These are phyloP conservation scores for Calvatia gigantea DNA, from an alignment of 768 basidiomycete species.

Conservation along the genomic window DNA sequence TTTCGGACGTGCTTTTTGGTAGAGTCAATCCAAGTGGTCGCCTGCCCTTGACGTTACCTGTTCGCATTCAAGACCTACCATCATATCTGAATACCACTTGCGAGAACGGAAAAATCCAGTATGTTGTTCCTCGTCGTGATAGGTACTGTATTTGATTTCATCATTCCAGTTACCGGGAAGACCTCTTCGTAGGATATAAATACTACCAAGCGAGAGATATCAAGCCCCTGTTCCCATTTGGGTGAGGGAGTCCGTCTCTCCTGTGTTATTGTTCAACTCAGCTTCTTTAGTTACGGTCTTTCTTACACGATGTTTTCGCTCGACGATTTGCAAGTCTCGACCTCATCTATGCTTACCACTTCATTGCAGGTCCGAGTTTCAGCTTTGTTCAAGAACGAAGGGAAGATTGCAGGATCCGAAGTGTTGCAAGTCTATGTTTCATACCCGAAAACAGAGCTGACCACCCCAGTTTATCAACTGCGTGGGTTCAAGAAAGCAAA, in stretches of 20 bases:
- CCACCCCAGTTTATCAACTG: slow-evolving; percentile 58
- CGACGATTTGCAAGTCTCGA: slow-evolving; percentile 39
- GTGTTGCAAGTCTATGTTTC: slow-evolving; percentile 66
- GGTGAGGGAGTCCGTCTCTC: slow-evolving; percentile 32
- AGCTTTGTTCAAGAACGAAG: slow-evolving; percentile 55
- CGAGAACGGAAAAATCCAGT: slow-evolving; percentile 55
- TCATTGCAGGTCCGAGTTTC: slow-evolving; percentile 33
- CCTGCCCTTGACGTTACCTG: slow-evolving; percentile 60
- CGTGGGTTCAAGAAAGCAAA: slow-evolving; percentile 62
- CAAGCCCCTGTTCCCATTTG: slow-evolving; percentile 64
- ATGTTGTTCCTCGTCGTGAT: slow-evolving; percentile 9
- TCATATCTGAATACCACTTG: slow-evolving; percentile 55
- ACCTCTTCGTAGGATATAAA: slow-evolving; percentile 69
- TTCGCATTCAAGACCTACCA: slow-evolving; percentile 57
- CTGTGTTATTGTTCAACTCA: background rate
- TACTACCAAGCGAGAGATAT: slow-evolving; percentile 54
- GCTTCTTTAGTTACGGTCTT: slow-evolving; percentile 50
- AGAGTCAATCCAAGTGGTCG: slow-evolving; percentile 58
- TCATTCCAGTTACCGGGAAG: slow-evolving; percentile 49
- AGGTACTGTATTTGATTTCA: background rate
- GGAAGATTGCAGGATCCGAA: slow-evolving; percentile 50
- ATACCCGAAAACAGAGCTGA: slow-evolving; percentile 45
- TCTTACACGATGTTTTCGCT: slow-evolving; percentile 73
- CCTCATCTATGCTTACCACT: slow-evolving; percentile 15
- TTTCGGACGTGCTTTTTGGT: slow-evolving; percentile 64